Base-by-base conservation (phyloP, 2,329 filamentous ascomycete species). In the Claviceps sp. region DNA sequence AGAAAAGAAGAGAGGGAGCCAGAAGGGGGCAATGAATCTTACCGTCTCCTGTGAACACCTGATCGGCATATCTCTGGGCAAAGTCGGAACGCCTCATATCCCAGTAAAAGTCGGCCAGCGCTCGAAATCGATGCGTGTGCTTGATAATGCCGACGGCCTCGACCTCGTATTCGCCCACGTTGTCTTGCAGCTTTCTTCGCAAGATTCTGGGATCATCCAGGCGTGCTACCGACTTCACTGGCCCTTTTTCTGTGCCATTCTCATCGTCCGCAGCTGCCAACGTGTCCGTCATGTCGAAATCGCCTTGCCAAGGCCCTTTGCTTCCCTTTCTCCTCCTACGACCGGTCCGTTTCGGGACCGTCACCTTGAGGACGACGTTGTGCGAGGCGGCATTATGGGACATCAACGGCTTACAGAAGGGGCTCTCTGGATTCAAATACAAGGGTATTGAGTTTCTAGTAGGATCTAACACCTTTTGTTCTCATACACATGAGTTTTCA, bases 91-190 rank as follows among this genome's bases (percentile, higher is more conserved):
- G 75, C 14, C 75, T 75, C 49, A 85, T 82, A 22, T 87, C 81
- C 67, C 84, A 91, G 61, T 94, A 88, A 62, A 94, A 94, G 67
- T 97, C 91, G 8, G 89, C 84, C 57, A 95, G 75, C 76, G 83
- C 83, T 63, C 91, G 80, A 67, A 94, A 98, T 40, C 91, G 81
- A 72, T 97, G 89, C 1, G 85, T 93, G 58, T 87, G 81, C 52
- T 82, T 79, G 55, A 96, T 78, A 20, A 81, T 68, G 7, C 89
- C 89, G 3, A 90, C 75, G 1, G 82, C 75, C 58, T 89, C 81
- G 34, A 88, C 75, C 4, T 75, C 68, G 63, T 90, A 91, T 8
- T 67, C 76, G 8, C 73, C 76, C 0, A 73, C 70, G 62, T 89
- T 93, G 63, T 94, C 89, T 57, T 75, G 76, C 54, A 95, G 66